These are phyloP conservation scores for Epichloe festucae DNA, from an alignment of 2,329 filamentous ascomycete species.

Conservation along the genomic window DNA sequence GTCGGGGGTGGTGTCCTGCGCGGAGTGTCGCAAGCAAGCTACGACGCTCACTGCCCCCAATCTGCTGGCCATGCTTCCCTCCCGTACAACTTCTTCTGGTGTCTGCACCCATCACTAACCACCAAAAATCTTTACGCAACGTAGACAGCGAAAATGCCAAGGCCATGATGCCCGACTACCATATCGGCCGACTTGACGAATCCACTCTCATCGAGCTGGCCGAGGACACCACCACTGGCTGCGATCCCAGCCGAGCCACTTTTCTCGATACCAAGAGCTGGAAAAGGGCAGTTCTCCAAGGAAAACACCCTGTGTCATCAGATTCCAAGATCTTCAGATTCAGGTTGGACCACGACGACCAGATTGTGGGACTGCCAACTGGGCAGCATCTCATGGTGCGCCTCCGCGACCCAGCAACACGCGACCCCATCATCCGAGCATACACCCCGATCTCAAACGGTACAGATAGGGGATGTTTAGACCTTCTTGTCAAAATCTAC, in stretches of 20 bases:
- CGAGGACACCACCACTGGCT: slow-evolving; percentile 21
- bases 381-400: slow-evolving; percentile 84
- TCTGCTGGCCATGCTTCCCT: neutral
- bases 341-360: slow-evolving; percentile 56
- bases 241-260: slow-evolving; percentile 33
- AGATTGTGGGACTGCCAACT: slow-evolving; percentile 62
- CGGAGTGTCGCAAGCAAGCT: too few species aligned
- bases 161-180: slow-evolving; percentile 74
- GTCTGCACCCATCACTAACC: too few species aligned
- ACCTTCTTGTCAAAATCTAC: slow-evolving; percentile 78
- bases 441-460: slow-evolving; percentile 73
- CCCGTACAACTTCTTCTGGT: neutral
- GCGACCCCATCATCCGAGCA: slow-evolving; percentile 65
- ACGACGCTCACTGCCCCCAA: too few species aligned
- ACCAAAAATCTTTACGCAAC: neutral
- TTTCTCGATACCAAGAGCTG: slow-evolving; percentile 65
- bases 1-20: too few species aligned
- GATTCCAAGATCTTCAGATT: slow-evolving; percentile 78
- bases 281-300: slow-evolving; percentile 58
- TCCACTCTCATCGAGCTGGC: slow-evolving; percentile 40
- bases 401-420: slow-evolving; percentile 55
- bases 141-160: slow-evolving; percentile 85
- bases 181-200: slow-evolving; percentile 65
- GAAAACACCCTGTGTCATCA: slow-evolving; percentile 56
- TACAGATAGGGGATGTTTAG: slow-evolving; percentile 46